These are phyloP conservation scores for Pichia nakasei DNA, from an alignment of 805 yeast genomes.

Conservation along the genomic window DNA sequence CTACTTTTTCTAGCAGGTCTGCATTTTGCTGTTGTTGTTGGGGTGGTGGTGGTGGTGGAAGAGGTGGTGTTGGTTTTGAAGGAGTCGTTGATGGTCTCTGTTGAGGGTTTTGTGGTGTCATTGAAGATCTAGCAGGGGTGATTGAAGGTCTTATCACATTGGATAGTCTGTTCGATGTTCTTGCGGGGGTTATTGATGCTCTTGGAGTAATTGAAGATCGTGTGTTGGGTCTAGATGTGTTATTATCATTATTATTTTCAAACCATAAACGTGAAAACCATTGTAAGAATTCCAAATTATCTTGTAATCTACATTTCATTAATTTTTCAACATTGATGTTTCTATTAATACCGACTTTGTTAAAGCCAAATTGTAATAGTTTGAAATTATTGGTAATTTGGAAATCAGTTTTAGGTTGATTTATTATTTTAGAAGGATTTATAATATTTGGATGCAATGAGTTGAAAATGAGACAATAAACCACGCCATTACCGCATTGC, in stretches of 20 bases:
- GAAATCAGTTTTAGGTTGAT: constrained; percentile 61
- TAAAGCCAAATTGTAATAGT: constrained; percentile 73
- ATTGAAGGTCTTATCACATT: not conserved
- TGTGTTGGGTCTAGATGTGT: not conserved
- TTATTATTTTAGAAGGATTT: constrained; percentile 72
- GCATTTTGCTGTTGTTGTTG: not conserved
- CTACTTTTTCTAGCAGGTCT: constrained; percentile 38
- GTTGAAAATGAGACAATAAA: constrained; percentile 87
- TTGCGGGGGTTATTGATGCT: not conserved
- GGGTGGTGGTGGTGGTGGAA: not conserved
- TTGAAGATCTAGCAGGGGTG: not conserved
- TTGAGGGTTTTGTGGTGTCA: not conserved
- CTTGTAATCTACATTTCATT: constrained; percentile 85
- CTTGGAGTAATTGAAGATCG: not conserved
- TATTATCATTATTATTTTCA: constrained; percentile 27
- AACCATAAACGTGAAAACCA: constrained; percentile 85
- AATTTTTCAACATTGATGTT: constrained; percentile 73
- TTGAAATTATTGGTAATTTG: constrained; percentile 78
- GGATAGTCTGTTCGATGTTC: not conserved
- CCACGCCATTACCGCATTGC: constrained; percentile 94
- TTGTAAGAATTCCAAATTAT: constrained; percentile 87
- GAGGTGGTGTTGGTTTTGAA: not conserved
- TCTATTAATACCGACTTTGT: constrained; percentile 59
- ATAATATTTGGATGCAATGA: constrained; percentile 66
- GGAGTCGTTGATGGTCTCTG: not conserved